phyloP scores from a whole-genome alignment of 2,329 filamentous ascomycete genomes.

The Trichoderma guizhouense region DNA sequence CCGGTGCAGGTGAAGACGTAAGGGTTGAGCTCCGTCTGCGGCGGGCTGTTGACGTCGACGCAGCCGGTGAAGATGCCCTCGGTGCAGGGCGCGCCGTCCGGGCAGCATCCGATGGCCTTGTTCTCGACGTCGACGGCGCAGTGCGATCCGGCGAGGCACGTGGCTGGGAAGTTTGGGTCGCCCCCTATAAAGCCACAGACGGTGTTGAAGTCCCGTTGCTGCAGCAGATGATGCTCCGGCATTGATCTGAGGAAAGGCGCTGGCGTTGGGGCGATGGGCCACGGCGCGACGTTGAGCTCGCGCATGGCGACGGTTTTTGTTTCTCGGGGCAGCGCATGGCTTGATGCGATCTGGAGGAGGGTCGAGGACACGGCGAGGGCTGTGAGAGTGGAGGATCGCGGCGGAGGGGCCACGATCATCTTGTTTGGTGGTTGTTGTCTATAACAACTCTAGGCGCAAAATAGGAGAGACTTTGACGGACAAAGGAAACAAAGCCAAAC shows the following conservation, averaged over 20 bases:
- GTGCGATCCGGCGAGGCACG: slow-evolving; percentile 55
- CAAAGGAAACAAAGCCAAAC: background rate
- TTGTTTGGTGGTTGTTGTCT: background rate
- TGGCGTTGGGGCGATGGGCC: slow-evolving; percentile 39
- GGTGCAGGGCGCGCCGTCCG: slow-evolving; percentile 48
- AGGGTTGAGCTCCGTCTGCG: slow-evolving; percentile 51
- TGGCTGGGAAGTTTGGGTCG: slow-evolving; percentile 50
- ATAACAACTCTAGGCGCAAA: background rate
- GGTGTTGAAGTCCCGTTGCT: slow-evolving; percentile 48
- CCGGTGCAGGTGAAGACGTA: slow-evolving; percentile 56
- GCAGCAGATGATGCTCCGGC: background rate
- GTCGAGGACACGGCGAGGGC: slow-evolving; percentile 11
- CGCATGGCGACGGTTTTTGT: slow-evolving; percentile 37
- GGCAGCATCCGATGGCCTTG: slow-evolving; percentile 55
- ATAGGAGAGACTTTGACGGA: background rate
- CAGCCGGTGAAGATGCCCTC: slow-evolving; percentile 57
- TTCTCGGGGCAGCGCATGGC: slow-evolving; percentile 40
- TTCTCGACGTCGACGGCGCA: slow-evolving; percentile 52
- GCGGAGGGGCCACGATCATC: slow-evolving; percentile 15
- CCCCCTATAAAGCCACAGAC: slow-evolving; percentile 58
- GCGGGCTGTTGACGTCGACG: slow-evolving; percentile 49
- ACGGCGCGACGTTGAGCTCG: slow-evolving; percentile 40
- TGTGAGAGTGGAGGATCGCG: slow-evolving; percentile 8
- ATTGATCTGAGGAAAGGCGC: slow-evolving; percentile 31
- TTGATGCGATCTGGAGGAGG: slow-evolving; percentile 32